Percentiles rank a stretch among this genome's conserved stretches.
Conservation (phyloP, 2,329 filamentous ascomycete species). For the Acrocalymma vagum region DNA sequence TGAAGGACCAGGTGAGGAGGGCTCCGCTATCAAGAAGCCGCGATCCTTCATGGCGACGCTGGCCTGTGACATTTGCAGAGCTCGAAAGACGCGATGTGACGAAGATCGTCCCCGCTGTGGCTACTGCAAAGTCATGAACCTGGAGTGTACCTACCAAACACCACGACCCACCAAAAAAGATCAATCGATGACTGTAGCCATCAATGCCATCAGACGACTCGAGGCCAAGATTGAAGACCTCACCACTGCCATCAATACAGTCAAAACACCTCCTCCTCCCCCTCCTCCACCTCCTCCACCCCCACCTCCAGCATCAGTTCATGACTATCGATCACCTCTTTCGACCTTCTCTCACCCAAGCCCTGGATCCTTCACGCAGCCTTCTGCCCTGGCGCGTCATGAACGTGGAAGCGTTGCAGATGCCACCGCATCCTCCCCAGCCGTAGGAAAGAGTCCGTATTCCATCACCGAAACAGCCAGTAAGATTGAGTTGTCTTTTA, state of each 20-base stretch:
- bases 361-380: slow-evolving; percentile 23
- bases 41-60: slow-evolving; percentile 48
- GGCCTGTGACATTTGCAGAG: slow-evolving; percentile 63
- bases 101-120: slow-evolving; percentile 62
- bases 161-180: slow-evolving; percentile 64
- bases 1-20: slow-evolving; percentile 26
- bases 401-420: slow-evolving; percentile 31
- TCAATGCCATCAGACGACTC: slow-evolving; percentile 62
- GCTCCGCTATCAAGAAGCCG: slow-evolving; percentile 40
- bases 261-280: slow-evolving; percentile 15
- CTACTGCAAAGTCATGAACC: slow-evolving; percentile 57
- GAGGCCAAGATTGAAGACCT: slow-evolving; percentile 62
- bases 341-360: slow-evolving; percentile 39
- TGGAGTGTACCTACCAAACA: slow-evolving; percentile 62
- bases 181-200: slow-evolving; percentile 62
- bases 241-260: slow-evolving; percentile 46
- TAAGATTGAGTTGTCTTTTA: slow-evolving; percentile 56
- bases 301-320: slow-evolving; percentile 1
- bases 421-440: slow-evolving; percentile 33
- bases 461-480: slow-evolving; percentile 22
- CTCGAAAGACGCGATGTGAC: slow-evolving; percentile 64
- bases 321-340: slow-evolving; percentile 37
- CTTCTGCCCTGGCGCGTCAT: slow-evolving; percentile 19
- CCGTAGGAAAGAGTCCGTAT: slow-evolving; percentile 30
- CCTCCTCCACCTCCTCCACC: slow-evolving; percentile 16